Evolutionary conservation across 306 rosid genomes (phyloP).

Genomic region (Lablab purpureus): DNA sequence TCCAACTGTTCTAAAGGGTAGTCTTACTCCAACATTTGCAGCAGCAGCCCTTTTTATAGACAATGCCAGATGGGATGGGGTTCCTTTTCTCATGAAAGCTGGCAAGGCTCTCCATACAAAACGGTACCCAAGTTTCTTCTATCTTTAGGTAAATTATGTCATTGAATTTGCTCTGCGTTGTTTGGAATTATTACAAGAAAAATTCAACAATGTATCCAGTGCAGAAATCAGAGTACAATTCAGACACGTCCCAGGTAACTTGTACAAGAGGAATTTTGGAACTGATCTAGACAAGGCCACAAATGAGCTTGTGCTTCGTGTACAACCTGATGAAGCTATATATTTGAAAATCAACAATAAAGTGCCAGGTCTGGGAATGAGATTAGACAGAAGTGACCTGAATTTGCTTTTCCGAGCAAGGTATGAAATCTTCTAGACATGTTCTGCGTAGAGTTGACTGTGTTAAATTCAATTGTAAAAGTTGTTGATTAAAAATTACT

Average conservation of each 20-base stretch:
- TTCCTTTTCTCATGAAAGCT: conserved; percentile 97
- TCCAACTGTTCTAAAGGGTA: conserved; percentile 79
- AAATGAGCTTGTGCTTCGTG: conserved; percentile 95
- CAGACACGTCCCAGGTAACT: conserved; percentile 95
- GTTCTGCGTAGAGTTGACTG: conserved; percentile 27
- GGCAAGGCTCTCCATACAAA: conserved; percentile 97
- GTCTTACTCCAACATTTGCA: conserved; percentile 96
- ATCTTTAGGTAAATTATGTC: background rate
- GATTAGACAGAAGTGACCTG: conserved; percentile 90
- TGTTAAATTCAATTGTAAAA: conserved; percentile 23
- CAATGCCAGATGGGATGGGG: conserved; percentile 99
- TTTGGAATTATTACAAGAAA: conserved; percentile 31
- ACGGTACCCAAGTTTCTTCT: conserved; percentile 56
- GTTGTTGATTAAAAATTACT: conserved; percentile 2
- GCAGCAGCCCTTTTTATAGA: conserved; percentile 90
- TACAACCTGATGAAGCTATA: conserved; percentile 98
- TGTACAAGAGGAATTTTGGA: conserved; percentile 88
- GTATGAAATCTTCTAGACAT: conserved; percentile 50
- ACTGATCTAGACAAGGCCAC: conserved; percentile 92
- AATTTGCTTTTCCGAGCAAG: conserved; percentile 88
- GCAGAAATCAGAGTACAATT: conserved; percentile 99
- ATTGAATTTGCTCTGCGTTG: conserved; percentile 27
- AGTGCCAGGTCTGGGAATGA: conserved; percentile 98
- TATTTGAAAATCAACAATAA: conserved; percentile 97
- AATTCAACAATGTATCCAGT: conserved; percentile 58